A percentile compares a stretch with the other conserved stretches of the same genome.
Conservation (phyloP, 495 filamentous ascomycete genomes). For the Stereocaulon alpinum region DNA sequence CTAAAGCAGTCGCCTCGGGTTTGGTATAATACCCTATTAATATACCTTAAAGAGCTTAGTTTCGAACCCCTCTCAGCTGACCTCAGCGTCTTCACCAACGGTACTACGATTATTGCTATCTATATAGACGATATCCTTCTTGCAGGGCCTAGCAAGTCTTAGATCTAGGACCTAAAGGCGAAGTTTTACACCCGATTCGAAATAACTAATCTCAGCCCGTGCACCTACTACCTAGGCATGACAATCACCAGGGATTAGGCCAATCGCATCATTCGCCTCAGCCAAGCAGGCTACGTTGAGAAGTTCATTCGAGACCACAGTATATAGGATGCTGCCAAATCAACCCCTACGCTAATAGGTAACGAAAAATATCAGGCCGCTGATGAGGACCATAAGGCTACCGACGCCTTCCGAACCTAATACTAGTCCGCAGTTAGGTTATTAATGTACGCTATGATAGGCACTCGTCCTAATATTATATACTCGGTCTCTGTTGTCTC, state of each 20-base stretch:
- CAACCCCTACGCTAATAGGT: too few relatives aligned
- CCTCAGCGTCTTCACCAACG: constrained; percentile 20
- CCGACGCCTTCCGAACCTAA: too few relatives aligned
- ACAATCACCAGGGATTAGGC: constrained; percentile 19
- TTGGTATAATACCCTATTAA: constrained; percentile 29
- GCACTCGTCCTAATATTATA: too few relatives aligned
- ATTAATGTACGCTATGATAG: too few relatives aligned
- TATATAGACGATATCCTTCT: constrained; percentile 32
- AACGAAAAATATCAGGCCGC: too few relatives aligned
- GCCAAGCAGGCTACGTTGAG: constrained; percentile 26
- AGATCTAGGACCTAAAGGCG: constrained; percentile 27
- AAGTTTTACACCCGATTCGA: constrained; percentile 23
- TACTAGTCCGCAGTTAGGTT: too few relatives aligned
- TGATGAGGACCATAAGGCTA: too few relatives aligned
- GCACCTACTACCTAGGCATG: constrained; percentile 31
- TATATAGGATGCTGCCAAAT: too few relatives aligned
- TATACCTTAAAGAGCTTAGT: constrained; percentile 25
- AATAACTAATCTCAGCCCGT: constrained; percentile 28
- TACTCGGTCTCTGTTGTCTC: too few relatives aligned
- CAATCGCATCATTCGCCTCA: constrained; percentile 14
- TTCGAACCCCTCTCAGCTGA: constrained; percentile 24
- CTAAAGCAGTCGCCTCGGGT: constrained; percentile 32
- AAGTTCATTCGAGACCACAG: too few relatives aligned
- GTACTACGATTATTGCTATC: constrained; percentile 24
- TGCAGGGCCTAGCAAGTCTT: constrained; percentile 16